A percentile compares a stretch with the other conserved stretches of the same genome.
These are phyloP conservation scores for Terfezia boudieri DNA, from an alignment of 495 filamentous ascomycete species.

Conservation along the genomic window DNA sequence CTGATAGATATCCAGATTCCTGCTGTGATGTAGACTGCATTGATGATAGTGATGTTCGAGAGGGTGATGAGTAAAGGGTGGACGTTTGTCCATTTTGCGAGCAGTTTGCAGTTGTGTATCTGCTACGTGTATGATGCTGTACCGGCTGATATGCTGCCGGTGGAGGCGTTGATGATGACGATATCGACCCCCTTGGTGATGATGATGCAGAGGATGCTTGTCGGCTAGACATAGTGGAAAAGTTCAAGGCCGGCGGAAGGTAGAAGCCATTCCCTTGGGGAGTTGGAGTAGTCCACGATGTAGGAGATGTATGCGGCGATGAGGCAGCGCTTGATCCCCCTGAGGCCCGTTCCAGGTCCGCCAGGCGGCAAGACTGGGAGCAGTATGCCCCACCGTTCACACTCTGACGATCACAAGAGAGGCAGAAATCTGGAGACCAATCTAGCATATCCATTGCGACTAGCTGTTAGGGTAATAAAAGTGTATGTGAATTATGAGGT, in stretches of 20 bases:
- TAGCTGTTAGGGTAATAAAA: slow-evolving; percentile 1
- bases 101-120: not conserved
- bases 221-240: slow-evolving; percentile 19
- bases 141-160: slow-evolving; percentile 5
- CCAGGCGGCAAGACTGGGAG: slow-evolving; percentile 76
- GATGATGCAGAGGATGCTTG: slow-evolving; percentile 8
- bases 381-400: slow-evolving; percentile 52
- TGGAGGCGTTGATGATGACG: slow-evolving; percentile 19
- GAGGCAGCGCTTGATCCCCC: slow-evolving; percentile 28
- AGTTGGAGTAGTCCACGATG: slow-evolving; percentile 27
- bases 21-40: slow-evolving; percentile 40
- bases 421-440: slow-evolving; percentile 86
- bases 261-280: slow-evolving; percentile 31
- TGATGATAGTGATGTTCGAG: slow-evolving; percentile 65
- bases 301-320: slow-evolving; percentile 24
- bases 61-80: slow-evolving; percentile 32
- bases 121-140: no score
- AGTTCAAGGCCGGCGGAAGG: slow-evolving; percentile 49
- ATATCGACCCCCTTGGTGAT: slow-evolving; percentile 8
- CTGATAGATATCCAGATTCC: slow-evolving; percentile 38
- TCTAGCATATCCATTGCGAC: slow-evolving; percentile 43
- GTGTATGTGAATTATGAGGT: not conserved
- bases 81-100: slow-evolving; percentile 11
- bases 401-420: slow-evolving; percentile 74
- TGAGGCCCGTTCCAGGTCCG: slow-evolving; percentile 57